Percentiles rank a stretch among this genome's conserved stretches.
phyloP scores from a whole-genome alignment of 2,329 filamentous ascomycete species.

The Juglanconis sp. region DNA sequence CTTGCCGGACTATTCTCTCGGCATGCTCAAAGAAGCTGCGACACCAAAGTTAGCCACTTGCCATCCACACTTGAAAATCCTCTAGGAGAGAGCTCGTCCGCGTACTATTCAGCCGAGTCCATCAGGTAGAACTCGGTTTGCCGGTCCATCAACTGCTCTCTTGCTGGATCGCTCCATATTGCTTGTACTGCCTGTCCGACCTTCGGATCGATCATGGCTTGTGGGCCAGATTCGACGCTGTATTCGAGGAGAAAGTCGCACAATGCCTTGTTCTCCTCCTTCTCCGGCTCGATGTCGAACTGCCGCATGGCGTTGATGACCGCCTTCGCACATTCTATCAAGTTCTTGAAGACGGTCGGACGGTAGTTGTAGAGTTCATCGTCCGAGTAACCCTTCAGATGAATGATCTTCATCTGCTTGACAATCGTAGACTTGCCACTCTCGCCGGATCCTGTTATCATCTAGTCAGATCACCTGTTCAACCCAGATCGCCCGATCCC shows the following conservation, averaged over 20 bases:
- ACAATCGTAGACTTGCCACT: constrained; percentile 99
- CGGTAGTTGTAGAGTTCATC: constrained; percentile 94
- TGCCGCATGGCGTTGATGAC: constrained; percentile 89
- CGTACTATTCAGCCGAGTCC: constrained; percentile 98
- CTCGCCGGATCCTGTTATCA: constrained; percentile 80
- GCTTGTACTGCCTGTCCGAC: constrained; percentile 81
- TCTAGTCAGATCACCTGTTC: not conserved
- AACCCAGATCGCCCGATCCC: not conserved
- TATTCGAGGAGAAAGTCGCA: constrained; percentile 83
- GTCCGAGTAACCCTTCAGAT: constrained; percentile 93
- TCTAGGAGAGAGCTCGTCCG: constrained; percentile 17
- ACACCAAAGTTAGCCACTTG: not conserved
- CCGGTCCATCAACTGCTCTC: constrained; percentile 80
- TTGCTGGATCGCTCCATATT: constrained; percentile 86
- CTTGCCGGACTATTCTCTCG: constrained; percentile 73
- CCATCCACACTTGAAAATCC: not conserved
- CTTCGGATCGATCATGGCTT: constrained; percentile 75
- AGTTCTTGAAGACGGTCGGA: constrained; percentile 95
- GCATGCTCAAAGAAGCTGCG: constrained; percentile 95
- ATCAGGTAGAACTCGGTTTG: constrained; percentile 98
- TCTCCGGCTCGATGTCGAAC: constrained; percentile 78
- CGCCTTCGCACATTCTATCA: constrained; percentile 93
- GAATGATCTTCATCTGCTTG: constrained; percentile 99
- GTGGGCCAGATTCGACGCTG: constrained; percentile 84
- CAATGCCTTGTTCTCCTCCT: constrained; percentile 67